These are phyloP conservation scores for Ascoidea tarda DNA, from an alignment of 805 yeast genomes.

Conservation along the genomic window DNA sequence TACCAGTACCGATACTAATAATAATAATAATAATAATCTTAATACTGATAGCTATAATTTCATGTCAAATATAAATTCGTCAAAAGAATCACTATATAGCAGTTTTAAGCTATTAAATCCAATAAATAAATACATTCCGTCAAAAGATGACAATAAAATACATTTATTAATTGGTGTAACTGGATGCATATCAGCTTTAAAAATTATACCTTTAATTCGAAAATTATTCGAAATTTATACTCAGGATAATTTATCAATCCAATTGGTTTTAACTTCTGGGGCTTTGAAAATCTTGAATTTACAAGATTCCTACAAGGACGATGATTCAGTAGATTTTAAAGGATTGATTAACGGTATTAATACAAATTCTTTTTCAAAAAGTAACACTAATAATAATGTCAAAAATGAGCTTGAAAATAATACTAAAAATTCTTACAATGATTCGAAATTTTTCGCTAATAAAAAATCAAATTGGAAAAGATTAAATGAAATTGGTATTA, in stretches of 20 bases:
- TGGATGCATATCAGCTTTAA: constrained; percentile 94
- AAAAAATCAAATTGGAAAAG: constrained; percentile 8
- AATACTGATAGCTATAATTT: constrained; percentile 18
- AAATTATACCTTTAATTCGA: constrained; percentile 79
- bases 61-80: constrained; percentile 31
- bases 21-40: constrained; percentile 12
- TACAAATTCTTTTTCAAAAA: too few relatives aligned
- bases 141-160: constrained; percentile 68
- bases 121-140: constrained; percentile 55
- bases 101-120: constrained; percentile 24
- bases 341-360: neutral
- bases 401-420: constrained; percentile 43
- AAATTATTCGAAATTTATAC: constrained; percentile 74
- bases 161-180: constrained; percentile 89
- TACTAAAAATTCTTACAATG: constrained; percentile 46
- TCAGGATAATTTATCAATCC: constrained; percentile 60
- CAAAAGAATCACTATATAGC: constrained; percentile 46
- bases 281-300: constrained; percentile 6
- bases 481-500: constrained; percentile 7
- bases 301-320: neutral
- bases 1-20: neutral
- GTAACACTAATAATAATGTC: too few relatives aligned
- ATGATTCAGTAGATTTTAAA: neutral
- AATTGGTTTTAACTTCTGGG: constrained; percentile 56
- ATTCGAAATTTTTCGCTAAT: constrained; percentile 39